phyloP scores from a whole-genome alignment of 1,284 basidiomycete species.

The Boletus sp. region DNA sequence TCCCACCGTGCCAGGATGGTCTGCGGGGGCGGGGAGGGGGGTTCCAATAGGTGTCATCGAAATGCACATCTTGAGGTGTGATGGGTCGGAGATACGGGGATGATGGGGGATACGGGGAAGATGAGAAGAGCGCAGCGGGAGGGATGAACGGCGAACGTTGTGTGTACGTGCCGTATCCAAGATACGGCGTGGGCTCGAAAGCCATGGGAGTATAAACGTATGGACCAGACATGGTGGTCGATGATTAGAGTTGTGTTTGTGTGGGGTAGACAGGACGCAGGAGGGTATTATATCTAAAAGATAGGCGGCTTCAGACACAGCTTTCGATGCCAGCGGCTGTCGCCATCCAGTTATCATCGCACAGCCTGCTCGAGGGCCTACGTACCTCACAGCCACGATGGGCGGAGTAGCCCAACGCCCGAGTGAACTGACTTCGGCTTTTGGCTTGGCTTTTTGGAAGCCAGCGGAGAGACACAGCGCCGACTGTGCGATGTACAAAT shows the following conservation, averaged over 20 bases:
- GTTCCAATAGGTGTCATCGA: constrained; percentile 21
- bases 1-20: constrained; percentile 40
- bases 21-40: constrained; percentile 34
- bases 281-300: constrained; percentile 21
- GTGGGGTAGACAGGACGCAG: neutral
- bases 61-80: constrained; percentile 21
- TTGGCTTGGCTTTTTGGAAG: neutral
- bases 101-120: constrained; percentile 29
- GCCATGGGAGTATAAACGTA: constrained; percentile 38
- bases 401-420: constrained; percentile 3
- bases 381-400: constrained; percentile 21
- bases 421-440: neutral
- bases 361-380: constrained; percentile 19
- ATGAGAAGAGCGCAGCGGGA: constrained; percentile 33
- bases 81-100: constrained; percentile 27
- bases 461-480: neutral
- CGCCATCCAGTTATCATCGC: constrained; percentile 5
- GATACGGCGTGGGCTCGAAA: constrained; percentile 32
- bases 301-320: constrained; percentile 13
- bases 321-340: constrained; percentile 1
- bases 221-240: constrained; percentile 38
- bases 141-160: constrained; percentile 44
- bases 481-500: neutral
- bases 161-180: constrained; percentile 30
- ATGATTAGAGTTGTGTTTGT: neutral